Evolutionary conservation across 2,329 filamentous ascomycete genomes (phyloP), one percentile per base, ranked within the genome.

Genomic region (Xylariaceae sp.): DNA sequence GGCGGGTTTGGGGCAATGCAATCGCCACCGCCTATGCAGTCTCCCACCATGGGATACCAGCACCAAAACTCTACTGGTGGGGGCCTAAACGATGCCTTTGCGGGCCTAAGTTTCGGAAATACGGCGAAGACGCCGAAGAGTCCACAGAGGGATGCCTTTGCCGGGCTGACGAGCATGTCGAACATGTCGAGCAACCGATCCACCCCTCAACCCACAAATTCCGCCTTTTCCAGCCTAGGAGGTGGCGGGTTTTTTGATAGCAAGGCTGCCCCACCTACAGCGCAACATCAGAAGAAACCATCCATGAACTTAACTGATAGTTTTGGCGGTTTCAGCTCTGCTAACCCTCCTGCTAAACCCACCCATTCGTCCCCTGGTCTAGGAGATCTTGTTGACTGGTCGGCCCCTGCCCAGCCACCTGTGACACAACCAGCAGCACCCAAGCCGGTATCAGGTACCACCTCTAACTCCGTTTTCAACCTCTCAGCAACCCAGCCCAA

Each of bases 171-270:
- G 16, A 67, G 53, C 36, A 67, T 71, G 60, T 73, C 66, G 17
- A 67, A 51, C 36, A 67, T 71, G 60, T 73, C 61, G 71, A 66
- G 77, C 76, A 65, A 77, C 76, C 54, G 71, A 49, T 69, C 72
- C 40, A 65, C 69, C 14, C 66, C 73, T 26, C 71, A 66, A 76
- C 78, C 60, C 76, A 81, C 63, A 0, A 58, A 56, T 43, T 65
- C 67, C 71, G 79, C 59, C 74, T 84, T 63, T 73, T 79, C 69
- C 4, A 65, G 53, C 48, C 56, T 73, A 43, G 83, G 88, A 60
- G 90, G 92, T 48, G 92, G 92, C 44, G 84, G 89, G 71, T 95
- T 97, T 75, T 97, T 97, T 70, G 88, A 96, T 68, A 77, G 83
- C 19, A 87, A 89, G 66, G 83, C 88, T n/a, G 76, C 86, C 1